Conservation (phyloP, 1,139 yeast species). For the Saccharomyces uvarum region DNA sequence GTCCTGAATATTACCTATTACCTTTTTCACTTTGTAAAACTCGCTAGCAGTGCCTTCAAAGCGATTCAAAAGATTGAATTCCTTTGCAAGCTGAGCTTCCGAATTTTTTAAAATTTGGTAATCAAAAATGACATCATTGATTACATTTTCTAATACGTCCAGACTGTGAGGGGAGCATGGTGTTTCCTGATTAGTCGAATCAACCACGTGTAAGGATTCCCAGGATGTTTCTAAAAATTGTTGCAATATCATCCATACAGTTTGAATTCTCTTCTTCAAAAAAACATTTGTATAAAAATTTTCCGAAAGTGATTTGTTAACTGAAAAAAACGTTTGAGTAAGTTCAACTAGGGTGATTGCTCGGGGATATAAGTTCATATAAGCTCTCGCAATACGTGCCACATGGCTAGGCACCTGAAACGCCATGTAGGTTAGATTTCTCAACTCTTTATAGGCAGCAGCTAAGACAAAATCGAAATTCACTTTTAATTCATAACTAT, state of each 20-base stretch:
- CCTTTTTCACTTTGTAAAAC: background rate
- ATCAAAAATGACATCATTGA: background rate
- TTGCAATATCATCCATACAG: background rate
- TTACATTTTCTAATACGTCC: background rate
- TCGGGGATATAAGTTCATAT: conserved; percentile 48
- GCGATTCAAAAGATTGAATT: background rate
- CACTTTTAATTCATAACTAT: conserved; percentile 29
- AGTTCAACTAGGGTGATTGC: conserved; percentile 51
- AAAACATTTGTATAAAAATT: background rate
- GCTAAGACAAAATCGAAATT: conserved; percentile 48
- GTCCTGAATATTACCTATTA: background rate
- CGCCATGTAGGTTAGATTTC: conserved; percentile 45
- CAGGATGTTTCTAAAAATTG: background rate
- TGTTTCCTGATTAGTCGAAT: background rate
- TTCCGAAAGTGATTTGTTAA: background rate
- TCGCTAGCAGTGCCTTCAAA: background rate
- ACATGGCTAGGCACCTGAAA: conserved; percentile 53
- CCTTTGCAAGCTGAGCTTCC: background rate
- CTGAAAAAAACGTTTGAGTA: conserved; percentile 30
- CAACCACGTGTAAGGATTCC: background rate
- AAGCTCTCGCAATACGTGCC: conserved; percentile 39
- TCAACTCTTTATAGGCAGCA: conserved; percentile 45
- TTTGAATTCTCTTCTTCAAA: background rate
- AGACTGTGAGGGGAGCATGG: background rate
- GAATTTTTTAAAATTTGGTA: background rate